phyloP scores from a whole-genome alignment of 305 asterid genomes.

The Fraxinus xanthoxyloides region DNA sequence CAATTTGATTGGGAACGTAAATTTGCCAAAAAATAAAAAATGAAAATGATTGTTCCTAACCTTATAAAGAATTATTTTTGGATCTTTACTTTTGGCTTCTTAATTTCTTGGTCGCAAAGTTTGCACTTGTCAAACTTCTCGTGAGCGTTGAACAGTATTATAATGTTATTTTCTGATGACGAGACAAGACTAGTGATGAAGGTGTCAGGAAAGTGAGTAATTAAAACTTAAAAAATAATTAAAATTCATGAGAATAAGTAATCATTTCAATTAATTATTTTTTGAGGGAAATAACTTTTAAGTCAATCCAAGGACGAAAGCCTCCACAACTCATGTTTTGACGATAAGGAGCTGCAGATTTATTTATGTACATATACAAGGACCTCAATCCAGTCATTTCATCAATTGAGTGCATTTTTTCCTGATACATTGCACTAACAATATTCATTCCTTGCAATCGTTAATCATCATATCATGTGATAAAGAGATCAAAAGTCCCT shows the following conservation, averaged over 20 bases:
- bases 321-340: background rate
- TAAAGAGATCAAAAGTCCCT: background rate
- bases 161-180: background rate
- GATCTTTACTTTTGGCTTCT: background rate
- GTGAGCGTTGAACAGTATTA: slow-evolving; percentile 6
- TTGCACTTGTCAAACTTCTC: slow-evolving; percentile 10
- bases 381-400: background rate
- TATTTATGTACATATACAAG: background rate
- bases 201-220: background rate
- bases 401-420: background rate
- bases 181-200: background rate
- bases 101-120: slow-evolving; percentile 36
- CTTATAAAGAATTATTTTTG: background rate
- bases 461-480: slow-evolving; percentile 36
- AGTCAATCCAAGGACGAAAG: background rate
- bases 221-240: background rate
- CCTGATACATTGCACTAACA: background rate
- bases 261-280: background rate
- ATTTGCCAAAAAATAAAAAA: background rate
- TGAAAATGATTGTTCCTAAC: no score
- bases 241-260: background rate
- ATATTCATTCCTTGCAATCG: background rate
- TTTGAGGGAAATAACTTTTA: background rate
- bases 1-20: background rate
- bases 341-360: no score